A percentile compares a stretch with the other conserved stretches of the same genome.
These are phyloP conservation scores for Debaryomyces nepalensis DNA, from an alignment of 1,139 yeast genomes.

Conservation along the genomic window DNA sequence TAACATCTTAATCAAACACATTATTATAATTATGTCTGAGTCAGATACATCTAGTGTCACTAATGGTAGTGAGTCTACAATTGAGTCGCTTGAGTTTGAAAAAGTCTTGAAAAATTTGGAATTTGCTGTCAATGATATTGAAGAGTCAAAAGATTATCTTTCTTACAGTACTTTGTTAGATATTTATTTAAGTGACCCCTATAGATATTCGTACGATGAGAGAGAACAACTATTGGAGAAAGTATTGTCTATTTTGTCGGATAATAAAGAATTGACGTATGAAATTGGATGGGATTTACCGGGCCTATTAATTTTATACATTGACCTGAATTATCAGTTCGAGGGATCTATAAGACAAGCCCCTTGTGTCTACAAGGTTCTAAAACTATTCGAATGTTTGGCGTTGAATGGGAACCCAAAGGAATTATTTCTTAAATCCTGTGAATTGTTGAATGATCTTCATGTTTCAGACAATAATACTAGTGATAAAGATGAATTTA, in stretches of 20 bases:
- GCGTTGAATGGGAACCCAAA: slow-evolving; percentile 76
- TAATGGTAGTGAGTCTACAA: slow-evolving; percentile 30
- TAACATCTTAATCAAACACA: background rate
- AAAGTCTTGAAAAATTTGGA: slow-evolving; percentile 34
- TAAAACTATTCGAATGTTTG: slow-evolving; percentile 61
- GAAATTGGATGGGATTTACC: slow-evolving; percentile 94
- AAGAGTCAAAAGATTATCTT: slow-evolving; percentile 59
- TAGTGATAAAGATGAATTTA: slow-evolving; percentile 15
- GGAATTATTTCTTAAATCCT: slow-evolving; percentile 70
- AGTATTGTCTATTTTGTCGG: slow-evolving; percentile 35
- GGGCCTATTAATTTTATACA: slow-evolving; percentile 53
- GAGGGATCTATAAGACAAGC: slow-evolving; percentile 30
- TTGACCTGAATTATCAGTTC: slow-evolving; percentile 29
- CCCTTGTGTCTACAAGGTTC: slow-evolving; percentile 41
- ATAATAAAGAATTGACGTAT: slow-evolving; percentile 53
- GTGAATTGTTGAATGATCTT: slow-evolving; percentile 57
- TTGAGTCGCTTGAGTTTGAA: slow-evolving; percentile 32
- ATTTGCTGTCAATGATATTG: slow-evolving; percentile 43
- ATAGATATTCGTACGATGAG: slow-evolving; percentile 51
- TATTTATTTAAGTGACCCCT: slow-evolving; percentile 55
- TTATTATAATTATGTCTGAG: slow-evolving; percentile 24
- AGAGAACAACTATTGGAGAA: slow-evolving; percentile 49
- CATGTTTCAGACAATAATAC: slow-evolving; percentile 21
- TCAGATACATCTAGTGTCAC: slow-evolving; percentile 22
- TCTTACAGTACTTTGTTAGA: slow-evolving; percentile 78